A percentile compares a stretch with the other conserved stretches of the same genome.
Evolutionary conservation across 1,139 yeast genomes (phyloP).

Genomic region (Ogataea hybrid): DNA sequence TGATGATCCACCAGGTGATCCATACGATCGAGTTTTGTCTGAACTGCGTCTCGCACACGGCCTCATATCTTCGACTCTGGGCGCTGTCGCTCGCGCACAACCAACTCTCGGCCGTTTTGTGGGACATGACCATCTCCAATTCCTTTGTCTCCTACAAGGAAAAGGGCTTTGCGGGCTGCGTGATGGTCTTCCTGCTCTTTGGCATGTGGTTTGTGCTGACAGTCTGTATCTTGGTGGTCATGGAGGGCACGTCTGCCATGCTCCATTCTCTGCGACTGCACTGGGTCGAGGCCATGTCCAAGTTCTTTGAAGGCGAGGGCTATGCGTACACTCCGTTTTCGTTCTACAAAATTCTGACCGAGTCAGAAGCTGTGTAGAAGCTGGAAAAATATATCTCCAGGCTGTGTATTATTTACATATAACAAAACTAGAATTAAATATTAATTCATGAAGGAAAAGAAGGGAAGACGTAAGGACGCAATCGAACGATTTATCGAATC

Average conservation of each 20-base stretch:
- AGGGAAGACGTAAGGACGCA: conserved; percentile 58
- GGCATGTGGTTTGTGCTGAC: too few species aligned
- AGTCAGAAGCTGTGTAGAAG: conserved; percentile 11
- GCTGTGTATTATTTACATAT: conserved; percentile 10
- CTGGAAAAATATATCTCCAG: background rate
- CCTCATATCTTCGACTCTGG: conserved; percentile 95
- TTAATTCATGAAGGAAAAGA: conserved; percentile 11
- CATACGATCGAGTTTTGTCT: conserved; percentile 98
- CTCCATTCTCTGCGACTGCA: conserved; percentile 94
- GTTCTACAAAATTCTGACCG: conserved; percentile 40
- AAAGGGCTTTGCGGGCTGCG: too few species aligned
- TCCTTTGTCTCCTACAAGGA: too few species aligned
- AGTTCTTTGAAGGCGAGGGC: conserved; percentile 96
- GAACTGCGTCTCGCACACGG: conserved; percentile 97
- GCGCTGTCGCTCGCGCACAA: too few species aligned
- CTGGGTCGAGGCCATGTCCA: conserved; percentile 99
- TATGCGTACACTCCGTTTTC: conserved; percentile 81
- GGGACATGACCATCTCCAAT: too few species aligned
- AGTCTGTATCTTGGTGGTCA: too few species aligned
- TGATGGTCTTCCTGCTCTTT: too few species aligned
- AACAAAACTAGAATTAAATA: background rate
- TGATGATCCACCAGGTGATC: conserved; percentile 96
- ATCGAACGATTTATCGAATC: conserved; percentile 62
- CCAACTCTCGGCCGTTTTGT: too few species aligned
- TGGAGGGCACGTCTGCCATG: too few species aligned